Base-by-base conservation (phyloP, 2,329 filamentous ascomycete species). In the Fusarium keratoplasticum region DNA sequence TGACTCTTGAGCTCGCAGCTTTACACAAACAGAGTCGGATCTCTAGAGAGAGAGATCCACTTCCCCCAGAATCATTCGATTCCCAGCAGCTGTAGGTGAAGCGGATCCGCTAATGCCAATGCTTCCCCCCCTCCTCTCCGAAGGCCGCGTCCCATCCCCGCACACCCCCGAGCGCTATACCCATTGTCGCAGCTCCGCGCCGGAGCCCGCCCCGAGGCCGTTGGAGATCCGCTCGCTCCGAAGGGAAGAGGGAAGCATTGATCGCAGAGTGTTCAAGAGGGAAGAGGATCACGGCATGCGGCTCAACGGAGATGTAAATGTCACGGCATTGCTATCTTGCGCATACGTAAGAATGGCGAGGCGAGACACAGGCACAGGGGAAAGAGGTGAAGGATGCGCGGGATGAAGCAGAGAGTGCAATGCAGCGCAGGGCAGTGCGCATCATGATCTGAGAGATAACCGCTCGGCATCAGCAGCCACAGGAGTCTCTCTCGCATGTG, bases 161-260 rank as follows among this genome's bases (percentile, higher is more conserved):
- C 57, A 55, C 71, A 40, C 60, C 8, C 11, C 57, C 71, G 71
- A 72, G 4, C 71, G 64, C 71, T 74, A 74, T 61, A 31, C 71
- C 58, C 14, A 18, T 69, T 38, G 13, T 5, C 33, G 71, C 58
- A 74, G 25, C 25, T 74, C 71, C 71, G 71, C 66, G n/a, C 61
- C 67, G 66, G 59, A 18, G 33, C 54, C 35, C 25, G 42, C 61
- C 3, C 47, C 55, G 62, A 27, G 18, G 31, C 54, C 54, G 54
- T 38, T 33, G 38, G 18, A 38, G 57, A n/a, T 27, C 38, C 40
- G 27, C 25, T 29, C 44, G 44, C 44, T n/a, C 44, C 44, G 44
- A 50, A 50, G 44, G 44, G 44, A 50, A 29, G 33, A 35, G 25
- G 6, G n/a, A 55, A 55, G 35, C 40, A 59, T 55, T 50, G 67